Evolutionary conservation across 805 yeast species (phyloP), one percentile per base, ranked within the genome.

Genomic region (Candida andamanensis): DNA sequence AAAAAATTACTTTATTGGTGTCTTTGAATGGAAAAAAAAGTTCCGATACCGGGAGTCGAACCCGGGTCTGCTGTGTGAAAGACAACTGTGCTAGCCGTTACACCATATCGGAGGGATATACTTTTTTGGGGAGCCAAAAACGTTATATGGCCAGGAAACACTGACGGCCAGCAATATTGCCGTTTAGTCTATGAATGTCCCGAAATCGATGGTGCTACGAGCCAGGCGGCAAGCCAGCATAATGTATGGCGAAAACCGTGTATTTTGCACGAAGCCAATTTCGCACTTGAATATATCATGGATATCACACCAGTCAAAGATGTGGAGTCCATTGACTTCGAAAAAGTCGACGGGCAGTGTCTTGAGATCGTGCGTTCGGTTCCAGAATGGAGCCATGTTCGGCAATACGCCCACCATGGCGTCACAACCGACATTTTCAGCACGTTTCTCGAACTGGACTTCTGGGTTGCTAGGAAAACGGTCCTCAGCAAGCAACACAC

Each of bases 41-140:
- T 72, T 78, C 84, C 84, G 82, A 75, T 76, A 70, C 85, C 81
- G 84, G 84, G 84, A 76, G 82, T 78, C 82, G 84, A 78, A 78
- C 84, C 84, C 84, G 81, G 72, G 70, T 65, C 52, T 63, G 69
- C 69, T 63, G 69, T 66, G 72, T 64, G 70, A 65, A 62, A 65
- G 70, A 65, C 69, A 63, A 62, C 69, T 66, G 70, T 65, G 72
- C 62, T 65, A 65, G 65, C 72, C 72, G 69, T 63, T 65, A 65
- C 72, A 65, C 72, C 60, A 65, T 59, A 63, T 63, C 70, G 70
- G 70, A 63, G 12, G 8, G 22, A 10, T 5, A 11, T 20, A 28
- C 3, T 28, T 8, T 16, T 19, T 19, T 19, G 8, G 22, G 8
- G 22, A 11, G 8, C 22, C 11, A 19, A 19, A 11, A 19, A 19